These are phyloP conservation scores for Ascochyta rabiei DNA, from an alignment of 2,329 filamentous ascomycete genomes.

Conservation along the genomic window DNA sequence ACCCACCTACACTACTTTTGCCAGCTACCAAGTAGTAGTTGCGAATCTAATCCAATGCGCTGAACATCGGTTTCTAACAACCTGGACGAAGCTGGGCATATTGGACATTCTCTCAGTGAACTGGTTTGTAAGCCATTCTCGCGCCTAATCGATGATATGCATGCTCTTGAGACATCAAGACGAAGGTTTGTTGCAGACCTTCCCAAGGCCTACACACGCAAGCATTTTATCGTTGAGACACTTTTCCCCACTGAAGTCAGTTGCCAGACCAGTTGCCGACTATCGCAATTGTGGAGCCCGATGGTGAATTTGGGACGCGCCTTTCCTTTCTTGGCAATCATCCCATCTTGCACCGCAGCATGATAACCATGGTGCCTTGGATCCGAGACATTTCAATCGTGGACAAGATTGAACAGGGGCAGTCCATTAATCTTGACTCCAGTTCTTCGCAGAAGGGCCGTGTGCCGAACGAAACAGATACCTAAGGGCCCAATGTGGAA, in stretches of 20 bases:
- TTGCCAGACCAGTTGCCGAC: not conserved
- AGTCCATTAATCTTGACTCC: not conserved
- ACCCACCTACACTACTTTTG: no score
- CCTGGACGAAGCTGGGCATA: not conserved
- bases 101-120: not conserved
- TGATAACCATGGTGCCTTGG: constrained; percentile 5
- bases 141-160: no score
- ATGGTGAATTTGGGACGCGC: constrained; percentile 11
- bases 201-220: not conserved
- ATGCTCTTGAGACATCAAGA: no score
- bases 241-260: not conserved
- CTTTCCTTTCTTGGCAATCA: constrained; percentile 4
- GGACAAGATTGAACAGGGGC: not conserved
- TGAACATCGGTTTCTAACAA: not conserved
- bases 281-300: constrained; percentile 16
- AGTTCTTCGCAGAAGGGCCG: not conserved
- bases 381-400: not conserved
- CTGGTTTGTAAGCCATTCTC: no score
- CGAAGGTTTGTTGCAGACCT: no score
- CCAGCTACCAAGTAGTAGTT: not conserved
- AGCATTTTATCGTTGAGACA: constrained; percentile 6
- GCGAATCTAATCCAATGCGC: not conserved
- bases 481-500: not conserved
- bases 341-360: not conserved
- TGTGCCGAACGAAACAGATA: not conserved